Evolutionary conservation across 1,139 yeast species (phyloP), one percentile per base, ranked within the genome.

Genomic region (Saccharomyces uvarum): DNA sequence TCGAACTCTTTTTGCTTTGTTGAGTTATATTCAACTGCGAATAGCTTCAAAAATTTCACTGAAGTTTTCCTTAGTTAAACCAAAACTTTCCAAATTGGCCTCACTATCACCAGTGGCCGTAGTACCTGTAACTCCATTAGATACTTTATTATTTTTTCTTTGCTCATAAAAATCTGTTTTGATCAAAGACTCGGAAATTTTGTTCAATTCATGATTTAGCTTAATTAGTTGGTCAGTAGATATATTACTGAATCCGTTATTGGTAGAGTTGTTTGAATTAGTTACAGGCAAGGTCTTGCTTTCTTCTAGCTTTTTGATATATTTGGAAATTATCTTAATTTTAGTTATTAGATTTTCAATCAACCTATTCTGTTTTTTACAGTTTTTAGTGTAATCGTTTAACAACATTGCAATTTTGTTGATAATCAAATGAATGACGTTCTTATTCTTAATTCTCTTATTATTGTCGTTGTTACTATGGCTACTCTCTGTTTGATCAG

Each of bases 111-210:
- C 24, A 4, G 44, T 13, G 4, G 44, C n/a, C 5, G 44, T 19
- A 3, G 26, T 19, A 19, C 44, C 44, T 11, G 13, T 9, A 13
- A 9, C 24, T 16, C 26, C 44, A 38, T 38, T 31, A n/a, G 44
- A 31, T 7, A 28, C 13, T 28, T 49, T 53, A 49, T 54, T 63
- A 28, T 61, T 62, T 29, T 56, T 57, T 47, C 70, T 58, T 47
- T 63, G 61, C 8, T 55, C 54, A 49, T 64, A 67, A 49, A 65
- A 66, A 47, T 67, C 70, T 26, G 63, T 54, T 50, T 64, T 66
- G n/a, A 67, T 66, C 29, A 67, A 54, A 3, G 70, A 65, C 51
- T 66, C 70, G 24, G 70, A 67, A 19, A 66, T 65, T 7, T 50
- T 60, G 16, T 59, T 60, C 29, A 67, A 52, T 47, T 63, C 66